These are phyloP conservation scores for Talaromyces sp. DNA, from an alignment of 2,329 filamentous ascomycete genomes.

Conservation along the genomic window DNA sequence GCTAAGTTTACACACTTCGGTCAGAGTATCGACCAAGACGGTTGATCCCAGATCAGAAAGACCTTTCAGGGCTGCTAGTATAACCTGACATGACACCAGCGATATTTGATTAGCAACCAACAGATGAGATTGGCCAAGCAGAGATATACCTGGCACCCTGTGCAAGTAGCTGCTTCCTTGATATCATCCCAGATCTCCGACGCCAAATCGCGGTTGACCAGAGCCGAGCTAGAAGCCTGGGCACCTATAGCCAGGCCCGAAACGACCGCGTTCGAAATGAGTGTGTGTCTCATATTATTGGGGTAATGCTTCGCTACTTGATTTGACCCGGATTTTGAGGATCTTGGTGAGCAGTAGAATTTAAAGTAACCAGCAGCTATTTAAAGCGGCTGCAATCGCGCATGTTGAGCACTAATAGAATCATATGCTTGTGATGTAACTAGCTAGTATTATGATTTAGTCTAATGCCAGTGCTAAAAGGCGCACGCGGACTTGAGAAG, in stretches of 20 bases:
- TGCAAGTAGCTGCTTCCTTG: constrained; percentile 23
- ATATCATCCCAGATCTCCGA: constrained; percentile 23
- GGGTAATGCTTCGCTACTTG: not conserved
- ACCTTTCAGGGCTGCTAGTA: constrained; percentile 40
- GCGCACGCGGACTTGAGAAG: not conserved
- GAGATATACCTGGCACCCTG: constrained; percentile 23
- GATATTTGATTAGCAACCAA: not conserved
- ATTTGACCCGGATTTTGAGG: not conserved
- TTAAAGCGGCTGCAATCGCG: no score
- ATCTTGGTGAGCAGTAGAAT: not conserved
- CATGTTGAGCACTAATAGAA: not conserved
- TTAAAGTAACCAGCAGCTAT: not conserved
- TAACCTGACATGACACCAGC: constrained; percentile 15
- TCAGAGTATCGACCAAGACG: constrained; percentile 37
- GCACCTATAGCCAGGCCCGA: not conserved
- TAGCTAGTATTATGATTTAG: not conserved
- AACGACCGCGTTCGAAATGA: not conserved
- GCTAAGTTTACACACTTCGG: constrained; percentile 30
- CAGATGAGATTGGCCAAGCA: not conserved
- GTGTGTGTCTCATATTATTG: not conserved
- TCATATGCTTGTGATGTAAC: not conserved
- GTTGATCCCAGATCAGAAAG: constrained; percentile 41
- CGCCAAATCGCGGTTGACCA: not conserved
- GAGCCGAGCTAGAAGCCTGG: not conserved
- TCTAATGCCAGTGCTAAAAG: not conserved